Base-by-base conservation (phyloP, 2,329 filamentous ascomycete species). In the Immersiporthe knoxdaviesiana region DNA sequence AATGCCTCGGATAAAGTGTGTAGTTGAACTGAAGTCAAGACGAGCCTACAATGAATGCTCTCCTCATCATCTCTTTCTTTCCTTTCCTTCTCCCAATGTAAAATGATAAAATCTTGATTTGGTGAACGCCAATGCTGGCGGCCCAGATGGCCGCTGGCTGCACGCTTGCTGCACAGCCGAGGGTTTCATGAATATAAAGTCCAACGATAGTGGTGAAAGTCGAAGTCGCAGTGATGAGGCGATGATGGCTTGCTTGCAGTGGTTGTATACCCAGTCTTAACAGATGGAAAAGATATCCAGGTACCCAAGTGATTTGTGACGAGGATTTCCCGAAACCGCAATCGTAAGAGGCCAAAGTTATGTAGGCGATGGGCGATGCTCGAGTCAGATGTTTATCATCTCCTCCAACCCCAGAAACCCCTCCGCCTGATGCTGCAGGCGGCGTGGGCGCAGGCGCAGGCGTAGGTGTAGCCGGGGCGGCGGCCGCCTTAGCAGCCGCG, bases 341-440 rank as follows among this genome's bases (percentile, higher is more conserved):
- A 12, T n/a, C 21, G 14, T 21, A n/a, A 24, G 21, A 30, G 16
- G 12, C 30, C 32, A 32, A 37, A 12, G 21, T 37, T 16, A 59
- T 4, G 7, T 37, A 11, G 30, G 32, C 21, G 21, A 18, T 18
- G 56, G 56, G 32, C n/a, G 18, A 21, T 59, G 30, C 56, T 24
- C 3, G 56, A n/a, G 24, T 7, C 24, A 3, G 47, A 27, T n/a
- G n/a, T n/a, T n/a, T n/a, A n/a, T 35, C 63, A 71, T 54, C 63
- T 71, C 73, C 84, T 78, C 85, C 84, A 87, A 16, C 85, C 85
- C 84, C 87, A 89, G 75, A 88, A 89, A 3, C 86, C 44, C 18
- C 44, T 82, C 63, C 61, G 21, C 70, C 37, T 27, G 72, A 14
- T 4, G 69, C 63, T 18, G 73, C 56, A 5, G 72, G 65, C 18